phyloP scores from a whole-genome alignment of 2,329 filamentous ascomycete species.

The Chaetomium sp. region DNA sequence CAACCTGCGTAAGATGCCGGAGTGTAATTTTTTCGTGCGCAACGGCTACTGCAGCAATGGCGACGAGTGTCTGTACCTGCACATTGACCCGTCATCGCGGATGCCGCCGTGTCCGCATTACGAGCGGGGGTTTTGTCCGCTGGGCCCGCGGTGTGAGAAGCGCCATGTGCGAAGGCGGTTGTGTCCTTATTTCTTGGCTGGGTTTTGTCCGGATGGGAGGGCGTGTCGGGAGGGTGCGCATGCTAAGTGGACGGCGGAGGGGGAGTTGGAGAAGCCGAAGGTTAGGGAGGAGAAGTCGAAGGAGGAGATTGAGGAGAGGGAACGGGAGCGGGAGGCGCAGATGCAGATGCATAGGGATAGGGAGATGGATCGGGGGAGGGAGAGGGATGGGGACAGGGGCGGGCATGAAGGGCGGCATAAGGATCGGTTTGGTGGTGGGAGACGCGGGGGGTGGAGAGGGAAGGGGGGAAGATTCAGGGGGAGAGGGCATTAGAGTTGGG shows the following conservation, averaged over 20 bases:
- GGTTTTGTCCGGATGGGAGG: conserved; percentile 78
- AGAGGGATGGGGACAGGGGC: conserved; percentile 22
- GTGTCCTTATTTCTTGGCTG: conserved; percentile 81
- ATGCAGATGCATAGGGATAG: conserved; percentile 25
- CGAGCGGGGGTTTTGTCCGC: conserved; percentile 87
- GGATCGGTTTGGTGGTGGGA: conserved; percentile 31
- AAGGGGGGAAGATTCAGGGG: conserved; percentile 28
- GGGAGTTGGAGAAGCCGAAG: conserved; percentile 67
- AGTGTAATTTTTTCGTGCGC: conserved; percentile 92
- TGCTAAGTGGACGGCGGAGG: conserved; percentile 60
- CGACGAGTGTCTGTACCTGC: conserved; percentile 90
- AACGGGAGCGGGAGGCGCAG: conserved; percentile 22
- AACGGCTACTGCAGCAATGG: conserved; percentile 95
- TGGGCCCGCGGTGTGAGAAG: conserved; percentile 81
- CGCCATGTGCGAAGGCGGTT: conserved; percentile 78
- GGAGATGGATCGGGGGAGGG: conserved; percentile 14
- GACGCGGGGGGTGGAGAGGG: conserved; percentile 31
- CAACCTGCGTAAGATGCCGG: conserved; percentile 95
- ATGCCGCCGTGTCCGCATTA: conserved; percentile 83
- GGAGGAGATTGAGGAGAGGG: conserved; percentile 24
- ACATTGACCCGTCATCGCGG: conserved; percentile 77
- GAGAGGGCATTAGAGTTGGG: conserved; percentile 14
- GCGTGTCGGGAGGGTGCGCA: conserved; percentile 76
- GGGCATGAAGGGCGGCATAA: conserved; percentile 21
- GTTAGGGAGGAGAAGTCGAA: conserved; percentile 47